Conservation (phyloP, 2,329 filamentous ascomycete genomes). For the Colletotrichum ledebouriae region DNA sequence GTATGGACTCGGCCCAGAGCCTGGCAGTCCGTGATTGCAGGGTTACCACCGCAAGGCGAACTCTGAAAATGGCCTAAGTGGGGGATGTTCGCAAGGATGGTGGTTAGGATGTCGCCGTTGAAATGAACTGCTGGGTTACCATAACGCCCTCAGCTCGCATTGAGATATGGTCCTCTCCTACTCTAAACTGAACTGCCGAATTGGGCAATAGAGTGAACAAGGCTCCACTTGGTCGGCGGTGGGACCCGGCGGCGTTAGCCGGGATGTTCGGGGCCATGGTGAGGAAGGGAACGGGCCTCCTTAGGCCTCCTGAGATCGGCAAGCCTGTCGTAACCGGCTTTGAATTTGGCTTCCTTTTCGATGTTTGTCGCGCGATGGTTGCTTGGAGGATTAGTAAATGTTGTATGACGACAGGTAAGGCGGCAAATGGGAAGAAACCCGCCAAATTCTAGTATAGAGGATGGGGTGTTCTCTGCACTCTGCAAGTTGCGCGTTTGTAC, state of each 20-base stretch:
- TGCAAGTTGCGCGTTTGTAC: slow-evolving; percentile 22
- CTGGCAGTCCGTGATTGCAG: slow-evolving; percentile 31
- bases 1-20: slow-evolving; percentile 28
- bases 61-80: not conserved
- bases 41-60: slow-evolving; percentile 1
- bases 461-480: slow-evolving; percentile 12
- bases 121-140: not conserved
- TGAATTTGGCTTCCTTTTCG: not conserved
- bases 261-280: slow-evolving; percentile 9
- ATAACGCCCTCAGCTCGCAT: slow-evolving; percentile 9
- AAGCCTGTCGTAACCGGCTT: slow-evolving; percentile 13
- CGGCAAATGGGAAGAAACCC: not conserved
- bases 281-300: slow-evolving; percentile 25
- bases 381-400: not conserved
- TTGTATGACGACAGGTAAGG: slow-evolving; percentile 7
- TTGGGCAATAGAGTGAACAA: slow-evolving; percentile 25
- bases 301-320: not conserved
- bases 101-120: slow-evolving; percentile 5
- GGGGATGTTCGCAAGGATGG: not conserved
- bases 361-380: not conserved
- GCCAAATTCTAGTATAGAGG: not conserved
- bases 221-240: slow-evolving; percentile 23
- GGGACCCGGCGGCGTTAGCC: slow-evolving; percentile 30
- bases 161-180: slow-evolving; percentile 1
- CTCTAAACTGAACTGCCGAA: slow-evolving; percentile 26